Percentiles rank a stretch among this genome's conserved stretches.
Evolutionary conservation across 306 rosid species (phyloP).

Genomic region (Nissolia schottii): DNA sequence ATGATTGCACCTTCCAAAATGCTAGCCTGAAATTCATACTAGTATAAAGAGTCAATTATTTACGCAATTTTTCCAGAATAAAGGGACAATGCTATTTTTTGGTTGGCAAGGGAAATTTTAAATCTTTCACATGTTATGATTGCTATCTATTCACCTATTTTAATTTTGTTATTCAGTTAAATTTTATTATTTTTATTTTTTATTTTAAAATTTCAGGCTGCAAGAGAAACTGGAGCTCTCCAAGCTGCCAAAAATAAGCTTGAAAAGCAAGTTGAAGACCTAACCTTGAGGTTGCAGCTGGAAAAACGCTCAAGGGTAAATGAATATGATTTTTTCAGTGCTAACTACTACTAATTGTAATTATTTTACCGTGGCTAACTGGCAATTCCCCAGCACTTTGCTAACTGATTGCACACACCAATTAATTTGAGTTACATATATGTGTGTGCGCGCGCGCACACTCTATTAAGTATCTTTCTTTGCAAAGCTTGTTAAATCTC

Average conservation of each 20-base stretch:
- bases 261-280: slow-evolving; percentile 97
- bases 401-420: neutral
- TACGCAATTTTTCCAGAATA: slow-evolving; percentile 2
- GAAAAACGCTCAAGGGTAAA: slow-evolving; percentile 94
- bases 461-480: neutral
- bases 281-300: slow-evolving; percentile 90
- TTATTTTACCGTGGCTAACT: neutral
- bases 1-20: neutral
- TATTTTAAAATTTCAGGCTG: slow-evolving; percentile 57
- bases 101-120: neutral
- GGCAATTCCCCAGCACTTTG: neutral
- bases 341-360: slow-evolving; percentile 7
- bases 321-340: slow-evolving; percentile 15
- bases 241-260: slow-evolving; percentile 99
- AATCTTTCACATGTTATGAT: neutral
- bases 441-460: neutral
- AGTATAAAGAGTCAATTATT: neutral
- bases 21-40: neutral
- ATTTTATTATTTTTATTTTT: no score
- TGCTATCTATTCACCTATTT: slow-evolving; percentile 9
- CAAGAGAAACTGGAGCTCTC: slow-evolving; percentile 98
- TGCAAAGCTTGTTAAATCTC: slow-evolving; percentile 23
- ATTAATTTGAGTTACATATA: neutral
- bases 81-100: neutral
- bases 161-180: neutral